Conservation (phyloP, 2,329 filamentous ascomycete genomes). For the Penicillium sp. region DNA sequence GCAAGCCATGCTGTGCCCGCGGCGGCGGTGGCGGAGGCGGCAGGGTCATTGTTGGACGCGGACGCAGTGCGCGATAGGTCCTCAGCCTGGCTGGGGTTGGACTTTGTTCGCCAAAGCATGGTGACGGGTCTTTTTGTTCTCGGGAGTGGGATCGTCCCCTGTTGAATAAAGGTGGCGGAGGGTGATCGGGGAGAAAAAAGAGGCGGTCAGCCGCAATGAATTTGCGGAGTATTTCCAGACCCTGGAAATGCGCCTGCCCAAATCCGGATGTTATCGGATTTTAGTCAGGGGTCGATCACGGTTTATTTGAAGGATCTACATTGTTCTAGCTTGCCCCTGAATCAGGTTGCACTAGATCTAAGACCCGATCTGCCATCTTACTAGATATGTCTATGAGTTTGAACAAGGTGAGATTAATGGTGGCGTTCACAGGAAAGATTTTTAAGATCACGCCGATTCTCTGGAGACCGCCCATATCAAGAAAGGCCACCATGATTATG, state of each 20-base stretch:
- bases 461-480: not conserved
- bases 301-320: not conserved
- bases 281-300: not conserved
- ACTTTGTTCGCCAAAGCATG: constrained; percentile 36
- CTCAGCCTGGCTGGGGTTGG: constrained; percentile 29
- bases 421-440: not conserved
- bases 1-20: constrained; percentile 39
- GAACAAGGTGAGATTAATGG: not conserved
- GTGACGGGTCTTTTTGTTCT: not conserved
- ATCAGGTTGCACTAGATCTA: not conserved
- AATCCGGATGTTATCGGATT: not conserved
- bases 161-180: constrained; percentile 4
- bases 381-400: too few relatives aligned
- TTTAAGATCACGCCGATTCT: not conserved
- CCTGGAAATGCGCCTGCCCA: not conserved
- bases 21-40: constrained; percentile 37
- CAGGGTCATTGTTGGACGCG: constrained; percentile 36
- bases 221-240: not conserved
- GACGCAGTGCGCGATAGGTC: constrained; percentile 28
- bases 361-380: not conserved
- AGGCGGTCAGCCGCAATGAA: constrained; percentile 9
- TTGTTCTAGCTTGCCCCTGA: not conserved
- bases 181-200: constrained; percentile 3
- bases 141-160: not conserved
- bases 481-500: not conserved